Conservation (phyloP, 768 basidiomycete genomes). For the Udeniomyces megalosporus region DNA sequence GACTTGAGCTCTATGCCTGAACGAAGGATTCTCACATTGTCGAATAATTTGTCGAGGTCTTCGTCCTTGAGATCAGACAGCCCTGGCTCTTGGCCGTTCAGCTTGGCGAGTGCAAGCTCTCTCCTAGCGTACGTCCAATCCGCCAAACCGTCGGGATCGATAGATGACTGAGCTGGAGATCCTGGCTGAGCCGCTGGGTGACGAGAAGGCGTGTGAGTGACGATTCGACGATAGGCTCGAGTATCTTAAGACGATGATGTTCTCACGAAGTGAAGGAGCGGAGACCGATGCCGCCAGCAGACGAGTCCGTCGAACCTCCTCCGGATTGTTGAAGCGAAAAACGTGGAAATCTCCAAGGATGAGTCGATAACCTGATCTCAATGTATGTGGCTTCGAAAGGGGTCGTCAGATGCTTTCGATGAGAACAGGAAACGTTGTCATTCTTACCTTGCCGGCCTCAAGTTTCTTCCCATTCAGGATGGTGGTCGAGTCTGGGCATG, state of each 20-base stretch:
- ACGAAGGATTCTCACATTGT: conserved; percentile 1
- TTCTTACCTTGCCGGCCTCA: conserved; percentile 50
- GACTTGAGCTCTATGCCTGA: not conserved
- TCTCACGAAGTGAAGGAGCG: conserved; percentile 33
- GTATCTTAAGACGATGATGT: too few relatives aligned
- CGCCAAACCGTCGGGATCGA: conserved; percentile 42
- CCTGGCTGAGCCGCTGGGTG: conserved; percentile 38
- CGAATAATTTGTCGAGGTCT: conserved; percentile 41
- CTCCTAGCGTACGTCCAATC: conserved; percentile 97
- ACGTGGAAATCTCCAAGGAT: conserved; percentile 96
- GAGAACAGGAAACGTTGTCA: too few relatives aligned
- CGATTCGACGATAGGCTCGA: too few relatives aligned
- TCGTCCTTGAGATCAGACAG: conserved; percentile 87
- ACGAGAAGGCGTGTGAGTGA: too few relatives aligned
- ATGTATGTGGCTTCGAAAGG: conserved; percentile 46
- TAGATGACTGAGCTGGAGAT: conserved; percentile 47
- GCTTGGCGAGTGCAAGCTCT: conserved; percentile 73
- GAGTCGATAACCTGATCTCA: conserved; percentile 87
- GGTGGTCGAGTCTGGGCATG: conserved; percentile 64
- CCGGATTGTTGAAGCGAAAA: conserved; percentile 68
- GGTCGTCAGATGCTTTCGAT: too few relatives aligned
- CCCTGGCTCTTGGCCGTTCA: conserved; percentile 66
- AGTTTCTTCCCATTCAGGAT: conserved; percentile 90
- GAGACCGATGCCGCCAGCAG: conserved; percentile 57
- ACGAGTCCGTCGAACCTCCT: conserved; percentile 79